These are phyloP conservation scores for Scenedesmus sp. DNA, from an alignment of 163 green algal species.

Conservation along the genomic window DNA sequence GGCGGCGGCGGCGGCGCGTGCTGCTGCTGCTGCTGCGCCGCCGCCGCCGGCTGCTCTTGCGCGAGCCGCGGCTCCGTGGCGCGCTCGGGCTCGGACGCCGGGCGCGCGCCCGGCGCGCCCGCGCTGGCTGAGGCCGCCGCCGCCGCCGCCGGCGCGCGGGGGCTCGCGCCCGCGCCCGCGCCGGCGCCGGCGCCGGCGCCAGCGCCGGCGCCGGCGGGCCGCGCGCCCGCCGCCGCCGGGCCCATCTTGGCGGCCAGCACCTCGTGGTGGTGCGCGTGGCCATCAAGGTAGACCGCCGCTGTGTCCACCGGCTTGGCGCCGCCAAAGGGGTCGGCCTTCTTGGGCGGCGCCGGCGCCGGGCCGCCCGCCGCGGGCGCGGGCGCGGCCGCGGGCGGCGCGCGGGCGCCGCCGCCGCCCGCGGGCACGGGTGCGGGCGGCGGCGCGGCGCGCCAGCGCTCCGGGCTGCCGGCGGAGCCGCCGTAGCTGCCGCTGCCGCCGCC, in stretches of 20 bases:
- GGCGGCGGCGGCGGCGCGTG: constrained; percentile 2
- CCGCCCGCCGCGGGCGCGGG: not conserved
- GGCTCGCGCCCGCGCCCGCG: too few relatives aligned
- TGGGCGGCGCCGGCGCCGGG: not conserved
- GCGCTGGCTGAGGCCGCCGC: too few relatives aligned
- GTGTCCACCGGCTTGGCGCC: constrained; percentile 41
- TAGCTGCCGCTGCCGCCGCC: too few relatives aligned
- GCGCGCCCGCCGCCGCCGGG: too few relatives aligned
- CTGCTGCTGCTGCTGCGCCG: constrained; percentile 30
- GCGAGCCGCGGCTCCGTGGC: too few relatives aligned
- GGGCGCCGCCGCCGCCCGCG: not conserved
- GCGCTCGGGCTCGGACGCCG: too few relatives aligned
- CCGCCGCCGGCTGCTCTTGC: too few relatives aligned
- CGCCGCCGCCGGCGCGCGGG: too few relatives aligned
- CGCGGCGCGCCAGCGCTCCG: constrained; percentile 15
- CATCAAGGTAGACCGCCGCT: constrained; percentile 35
- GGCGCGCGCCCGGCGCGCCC: too few relatives aligned
- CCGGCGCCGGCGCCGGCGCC: too few relatives aligned
- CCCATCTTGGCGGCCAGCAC: too few relatives aligned
- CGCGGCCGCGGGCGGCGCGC: not conserved
- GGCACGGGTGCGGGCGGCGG: not conserved
- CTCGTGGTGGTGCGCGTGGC: constrained; percentile 23
- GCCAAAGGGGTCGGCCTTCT: constrained; percentile 33
- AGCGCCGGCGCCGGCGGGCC: too few relatives aligned
- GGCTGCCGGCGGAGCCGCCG: not conserved